Evolutionary conservation across 306 rosid genomes (phyloP).

Genomic region (Castanea sativa): DNA sequence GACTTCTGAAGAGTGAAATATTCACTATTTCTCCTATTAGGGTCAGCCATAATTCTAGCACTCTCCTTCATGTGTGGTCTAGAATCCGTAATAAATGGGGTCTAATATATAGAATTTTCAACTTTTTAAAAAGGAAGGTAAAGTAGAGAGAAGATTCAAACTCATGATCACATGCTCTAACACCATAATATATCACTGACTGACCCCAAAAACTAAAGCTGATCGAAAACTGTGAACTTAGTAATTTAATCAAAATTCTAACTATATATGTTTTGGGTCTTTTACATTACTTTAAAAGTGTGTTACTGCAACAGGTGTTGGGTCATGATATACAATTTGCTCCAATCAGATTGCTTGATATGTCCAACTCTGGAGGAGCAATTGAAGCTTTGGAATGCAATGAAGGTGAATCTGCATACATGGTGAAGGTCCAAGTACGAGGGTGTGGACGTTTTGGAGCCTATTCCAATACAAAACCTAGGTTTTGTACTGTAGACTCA

Average conservation of each 20-base stretch:
- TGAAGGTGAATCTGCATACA: constrained; percentile 22
- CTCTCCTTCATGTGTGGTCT: too few relatives aligned
- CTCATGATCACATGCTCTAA: too few relatives aligned
- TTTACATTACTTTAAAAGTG: neutral
- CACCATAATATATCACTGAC: too few relatives aligned
- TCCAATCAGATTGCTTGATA: constrained; percentile 61
- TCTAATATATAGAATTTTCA: too few relatives aligned
- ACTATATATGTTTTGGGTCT: neutral
- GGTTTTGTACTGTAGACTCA: constrained; percentile 43
- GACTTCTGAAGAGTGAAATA: constrained; percentile 52
- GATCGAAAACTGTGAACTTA: too few relatives aligned
- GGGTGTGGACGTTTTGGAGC: constrained; percentile 65
- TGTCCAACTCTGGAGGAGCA: constrained; percentile 78
- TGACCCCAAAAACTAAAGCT: too few relatives aligned
- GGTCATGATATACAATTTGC: constrained; percentile 41
- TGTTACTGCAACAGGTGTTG: constrained; percentile 37
- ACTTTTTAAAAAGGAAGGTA: too few relatives aligned
- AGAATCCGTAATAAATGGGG: too few relatives aligned
- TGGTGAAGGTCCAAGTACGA: constrained; percentile 36
- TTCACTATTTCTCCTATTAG: constrained; percentile 55
- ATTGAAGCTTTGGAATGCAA: constrained; percentile 40
- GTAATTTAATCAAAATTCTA: too few relatives aligned
- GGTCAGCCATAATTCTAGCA: constrained; percentile 18
- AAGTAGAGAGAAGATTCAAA: too few relatives aligned
- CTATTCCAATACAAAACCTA: constrained; percentile 51